These are phyloP conservation scores for Catenaria anguillulae DNA, from an alignment of 371 early-diverging fungal genomes.

Conservation along the genomic window DNA sequence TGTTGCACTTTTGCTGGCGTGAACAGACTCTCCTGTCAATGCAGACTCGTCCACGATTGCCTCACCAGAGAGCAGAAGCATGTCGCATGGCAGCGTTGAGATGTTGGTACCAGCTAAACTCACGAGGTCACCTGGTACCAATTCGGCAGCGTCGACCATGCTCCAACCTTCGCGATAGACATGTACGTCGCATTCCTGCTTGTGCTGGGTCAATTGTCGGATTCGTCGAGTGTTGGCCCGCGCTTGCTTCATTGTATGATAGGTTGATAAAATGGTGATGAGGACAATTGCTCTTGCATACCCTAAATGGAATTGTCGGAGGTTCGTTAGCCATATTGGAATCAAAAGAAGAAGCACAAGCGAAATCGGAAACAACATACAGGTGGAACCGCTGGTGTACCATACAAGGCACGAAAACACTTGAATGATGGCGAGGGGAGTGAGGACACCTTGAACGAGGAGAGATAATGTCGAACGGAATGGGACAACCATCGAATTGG, in stretches of 20 bases:
- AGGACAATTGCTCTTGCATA: constrained; percentile 34
- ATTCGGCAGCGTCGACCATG: too few relatives aligned
- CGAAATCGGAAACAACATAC: too few relatives aligned
- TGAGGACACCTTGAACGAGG: constrained; percentile 73
- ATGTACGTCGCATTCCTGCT: too few relatives aligned
- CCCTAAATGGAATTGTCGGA: too few relatives aligned
- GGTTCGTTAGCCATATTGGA: too few relatives aligned
- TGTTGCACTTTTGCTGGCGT: constrained; percentile 27
- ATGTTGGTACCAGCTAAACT: constrained; percentile 49
- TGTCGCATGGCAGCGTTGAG: constrained; percentile 85
- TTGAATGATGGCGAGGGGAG: constrained; percentile 94
- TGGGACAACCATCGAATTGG: constrained; percentile 55
- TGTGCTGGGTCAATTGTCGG: constrained; percentile 72
- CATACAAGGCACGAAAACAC: too few relatives aligned
- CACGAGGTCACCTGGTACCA: constrained; percentile 90
- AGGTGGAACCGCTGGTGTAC: too few relatives aligned
- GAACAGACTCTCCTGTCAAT: constrained; percentile 91
- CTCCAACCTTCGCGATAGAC: constrained; percentile 60
- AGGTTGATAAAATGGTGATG: constrained; percentile 34
- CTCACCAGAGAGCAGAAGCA: constrained; percentile 84
- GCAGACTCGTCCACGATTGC: constrained; percentile 97
- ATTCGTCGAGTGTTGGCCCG: constrained; percentile 58
- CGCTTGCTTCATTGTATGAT: constrained; percentile 69
- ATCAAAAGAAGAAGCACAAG: too few relatives aligned
- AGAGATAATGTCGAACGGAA: constrained; percentile 58